Conservation (phyloP, 1,284 basidiomycete species). For the Ustilago curta region DNA sequence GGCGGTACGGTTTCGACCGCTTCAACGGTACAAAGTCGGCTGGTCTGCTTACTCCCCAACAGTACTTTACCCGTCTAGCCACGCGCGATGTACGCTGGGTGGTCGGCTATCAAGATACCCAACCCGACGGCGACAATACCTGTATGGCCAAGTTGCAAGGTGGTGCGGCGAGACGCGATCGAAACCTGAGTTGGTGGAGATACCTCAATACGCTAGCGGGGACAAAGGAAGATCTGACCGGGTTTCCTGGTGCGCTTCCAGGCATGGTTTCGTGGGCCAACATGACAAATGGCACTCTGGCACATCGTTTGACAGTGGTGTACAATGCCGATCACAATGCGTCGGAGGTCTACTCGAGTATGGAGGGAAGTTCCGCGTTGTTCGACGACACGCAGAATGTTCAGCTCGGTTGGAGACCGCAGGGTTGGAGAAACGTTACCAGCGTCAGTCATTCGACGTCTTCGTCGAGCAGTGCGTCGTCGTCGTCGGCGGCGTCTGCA, state of each 20-base stretch:
- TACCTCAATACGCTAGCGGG: constrained; percentile 64
- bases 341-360: constrained; percentile 52
- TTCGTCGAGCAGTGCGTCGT: not conserved
- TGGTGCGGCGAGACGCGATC: constrained; percentile 61
- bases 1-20: constrained; percentile 64
- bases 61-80: constrained; percentile 60
- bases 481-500: too few species aligned
- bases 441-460: constrained; percentile 15
- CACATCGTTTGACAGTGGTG: constrained; percentile 57
- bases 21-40: constrained; percentile 49
- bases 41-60: constrained; percentile 34
- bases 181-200: constrained; percentile 65
- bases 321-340: constrained; percentile 60
- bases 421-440: constrained; percentile 55
- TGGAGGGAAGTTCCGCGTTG: constrained; percentile 59
- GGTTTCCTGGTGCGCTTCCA: constrained; percentile 57
- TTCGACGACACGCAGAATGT: constrained; percentile 54
- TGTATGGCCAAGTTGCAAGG: constrained; percentile 67
- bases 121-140: constrained; percentile 61
- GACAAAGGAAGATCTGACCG: constrained; percentile 58
- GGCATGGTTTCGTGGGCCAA: constrained; percentile 47
- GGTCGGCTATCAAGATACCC: constrained; percentile 60
- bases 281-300: constrained; percentile 37
- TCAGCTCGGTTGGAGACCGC: constrained; percentile 64
- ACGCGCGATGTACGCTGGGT: constrained; percentile 63